These are phyloP conservation scores for Hyphopichia homilentoma DNA, from an alignment of 805 yeast genomes.

Conservation along the genomic window DNA sequence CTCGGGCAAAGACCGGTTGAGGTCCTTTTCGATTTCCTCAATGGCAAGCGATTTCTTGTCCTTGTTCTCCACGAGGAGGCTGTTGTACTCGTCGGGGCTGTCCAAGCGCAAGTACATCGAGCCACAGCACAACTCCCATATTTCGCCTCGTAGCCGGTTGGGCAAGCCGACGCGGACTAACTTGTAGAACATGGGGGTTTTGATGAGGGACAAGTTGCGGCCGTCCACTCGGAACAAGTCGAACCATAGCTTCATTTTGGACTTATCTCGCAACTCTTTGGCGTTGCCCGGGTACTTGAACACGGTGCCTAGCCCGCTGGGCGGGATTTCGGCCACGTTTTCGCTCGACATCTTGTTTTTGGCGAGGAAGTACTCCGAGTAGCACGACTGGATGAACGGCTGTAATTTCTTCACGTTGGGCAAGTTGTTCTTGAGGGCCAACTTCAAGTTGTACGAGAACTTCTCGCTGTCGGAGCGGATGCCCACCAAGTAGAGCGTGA, in stretches of 20 bases:
- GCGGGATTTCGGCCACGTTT: conserved; percentile 51
- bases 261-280: conserved; percentile 67
- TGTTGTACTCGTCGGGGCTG: conserved; percentile 55
- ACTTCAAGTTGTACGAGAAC: conserved; percentile 68
- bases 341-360: conserved; percentile 49
- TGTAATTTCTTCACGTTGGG: conserved; percentile 58
- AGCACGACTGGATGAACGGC: conserved; percentile 65
- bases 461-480: conserved; percentile 73
- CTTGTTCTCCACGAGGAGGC: conserved; percentile 55
- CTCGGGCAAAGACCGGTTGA: conserved; percentile 92
- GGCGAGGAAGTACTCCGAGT: conserved; percentile 78
- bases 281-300: conserved; percentile 92
- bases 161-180: conserved; percentile 90
- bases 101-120: conserved; percentile 71
- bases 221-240: conserved; percentile 85
- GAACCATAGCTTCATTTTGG: conserved; percentile 90
- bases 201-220: conserved; percentile 70
- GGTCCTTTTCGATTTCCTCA: conserved; percentile 95
- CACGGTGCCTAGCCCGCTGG: conserved; percentile 81
- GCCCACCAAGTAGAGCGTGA: conserved; percentile 75
- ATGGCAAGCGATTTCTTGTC: conserved; percentile 76
- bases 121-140: conserved; percentile 93
- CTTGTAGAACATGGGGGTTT: conserved; percentile 74
- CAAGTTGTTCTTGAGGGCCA: conserved; percentile 58
- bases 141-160: conserved; percentile 89